Evolutionary conservation across 2,329 filamentous ascomycete species (phyloP).

Genomic region (Cryphonectria radicalis): DNA sequence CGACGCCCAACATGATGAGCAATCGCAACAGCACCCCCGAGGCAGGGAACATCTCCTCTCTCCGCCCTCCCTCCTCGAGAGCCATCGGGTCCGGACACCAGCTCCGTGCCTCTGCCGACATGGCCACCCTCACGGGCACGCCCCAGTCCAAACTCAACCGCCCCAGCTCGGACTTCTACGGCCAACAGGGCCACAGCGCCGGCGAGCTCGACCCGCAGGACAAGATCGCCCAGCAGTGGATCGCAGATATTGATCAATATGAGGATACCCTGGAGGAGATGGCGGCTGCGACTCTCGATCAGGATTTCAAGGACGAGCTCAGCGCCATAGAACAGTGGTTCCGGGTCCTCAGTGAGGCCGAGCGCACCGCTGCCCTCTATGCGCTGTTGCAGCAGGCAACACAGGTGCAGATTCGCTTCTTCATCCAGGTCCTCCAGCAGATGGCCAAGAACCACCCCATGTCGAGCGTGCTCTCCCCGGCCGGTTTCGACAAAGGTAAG

Average conservation of each 20-base stretch:
- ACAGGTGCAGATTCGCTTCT: conserved; percentile 98
- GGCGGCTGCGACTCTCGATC: conserved; percentile 96
- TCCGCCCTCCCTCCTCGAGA: conserved; percentile 81
- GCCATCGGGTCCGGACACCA: conserved; percentile 79
- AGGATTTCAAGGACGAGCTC: conserved; percentile 99
- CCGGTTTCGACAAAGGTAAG: conserved; percentile 94
- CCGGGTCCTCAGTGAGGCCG: conserved; percentile 92
- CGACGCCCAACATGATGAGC: conserved; percentile 65
- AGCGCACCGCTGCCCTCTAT: conserved; percentile 93
- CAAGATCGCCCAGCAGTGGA: conserved; percentile 96
- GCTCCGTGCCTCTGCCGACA: conserved; percentile 93
- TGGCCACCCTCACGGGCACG: conserved; percentile 77
- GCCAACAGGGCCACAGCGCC: conserved; percentile 69
- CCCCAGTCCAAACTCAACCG: conserved; percentile 77
- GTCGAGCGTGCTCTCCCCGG: conserved; percentile 91
- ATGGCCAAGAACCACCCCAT: conserved; percentile 99
- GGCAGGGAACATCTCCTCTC: conserved; percentile 77
- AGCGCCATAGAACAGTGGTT: conserved; percentile 99
- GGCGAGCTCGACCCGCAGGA: conserved; percentile 83
- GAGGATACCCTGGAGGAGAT: conserved; percentile 99
- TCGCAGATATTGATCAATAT: conserved; percentile 98
- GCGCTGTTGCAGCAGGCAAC: conserved; percentile 97
- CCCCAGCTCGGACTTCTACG: conserved; percentile 94
- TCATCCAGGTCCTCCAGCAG: conserved; percentile 97
- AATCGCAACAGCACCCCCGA: conserved; percentile 99